Base-by-base conservation (phyloP, 2,329 filamentous ascomycete species). In the Fusarium camptoceras region DNA sequence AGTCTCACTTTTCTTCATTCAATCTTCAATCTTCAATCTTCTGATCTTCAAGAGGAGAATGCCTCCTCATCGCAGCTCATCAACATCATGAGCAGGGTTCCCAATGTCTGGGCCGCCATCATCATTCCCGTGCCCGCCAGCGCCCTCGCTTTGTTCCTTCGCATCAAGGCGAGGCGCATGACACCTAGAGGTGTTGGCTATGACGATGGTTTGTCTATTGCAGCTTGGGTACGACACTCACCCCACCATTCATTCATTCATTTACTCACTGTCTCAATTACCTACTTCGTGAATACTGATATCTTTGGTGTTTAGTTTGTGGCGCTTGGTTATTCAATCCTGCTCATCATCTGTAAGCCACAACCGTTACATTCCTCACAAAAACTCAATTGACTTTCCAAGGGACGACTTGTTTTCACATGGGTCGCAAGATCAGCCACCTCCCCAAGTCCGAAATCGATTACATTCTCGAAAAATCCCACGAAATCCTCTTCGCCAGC, bases 101-200 rank as follows among this genome's bases (percentile, higher is more conserved):
- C 71, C 5, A 73, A 73, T 59, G 68, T 70, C 59, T 73, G 62
- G 53, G 63, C 71, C 14, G 71, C 68, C 22, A 64, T 61, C 27
- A 51, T 72, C 31, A 66, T 70, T 12, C 66, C 71, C 24, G 54
- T 73, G 24, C 68, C 71, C 14, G 66, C 63, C 12, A 65, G 71
- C 25, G 53, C 59, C n/a, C 30, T 68, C 39, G 71, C 71, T 15
- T 54, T 73, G 5, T 11, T 58, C 7, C 34, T 73, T 11, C 51
- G 71, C 34, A 54, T 73, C 25, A 68, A 70, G 53, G 71, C 68
- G 22, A 47, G 71, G 25, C 68, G 71, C 25, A 73, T 73, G 68
- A 73, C 71, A 20, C 50, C 51, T n/a, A 70, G 70, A 69, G 59
- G 63, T 8, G 27, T 73, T 49, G 66, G 71, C 6, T 70, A 53